Evolutionary conservation across 202 grass and related monocot genomes (phyloP), one percentile per base, ranked within the genome.

Genomic region (Setaria italica): DNA sequence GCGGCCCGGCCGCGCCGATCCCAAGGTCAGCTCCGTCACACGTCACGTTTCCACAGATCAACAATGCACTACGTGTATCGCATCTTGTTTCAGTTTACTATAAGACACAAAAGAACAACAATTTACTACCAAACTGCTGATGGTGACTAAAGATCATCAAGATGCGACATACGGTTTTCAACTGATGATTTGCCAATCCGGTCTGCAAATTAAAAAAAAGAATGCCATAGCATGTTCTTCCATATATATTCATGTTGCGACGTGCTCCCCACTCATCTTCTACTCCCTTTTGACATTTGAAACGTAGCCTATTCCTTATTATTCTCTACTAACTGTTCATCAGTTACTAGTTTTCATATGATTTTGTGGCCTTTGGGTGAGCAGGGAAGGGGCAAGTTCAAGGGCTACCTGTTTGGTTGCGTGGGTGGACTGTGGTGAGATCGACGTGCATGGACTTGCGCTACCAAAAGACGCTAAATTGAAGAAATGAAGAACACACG

Each of bases 401-500:
- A 82, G 84, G 80, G 69, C 49, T 89, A 63, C 75, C 35, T 92
- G 25, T 82, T 92, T 56, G 87, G 90, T 12, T 92, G 90, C 73
- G 45, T 87, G 39, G 79, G 84, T 70, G 65, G 67, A 53, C 48
- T 56, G 69, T 77, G 80, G 85, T 87, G 71, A 45, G 11, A 11
- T 14, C 11, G 29, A n/a, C 63, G 13, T 66, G 62, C 12, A 48
- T 11, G 12, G 32, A 1, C 13, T 33, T 5, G 11, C 29, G 1
- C 11, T 32, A 34, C 15, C 25, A 63, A 32, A 34, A 3, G 1
- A 12, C 10, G 21, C 3, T 10, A 0, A 13, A 30, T 5, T 13
- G 59, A 32, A 13, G 58, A 30, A 30, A 62, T 14, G 9, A 11
- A 62, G 11, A 63, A 2, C 0, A 15, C 48, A 14, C 0, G 39